phyloP scores from a whole-genome alignment of 1,139 yeast species.

The Blastobotrys apis region DNA sequence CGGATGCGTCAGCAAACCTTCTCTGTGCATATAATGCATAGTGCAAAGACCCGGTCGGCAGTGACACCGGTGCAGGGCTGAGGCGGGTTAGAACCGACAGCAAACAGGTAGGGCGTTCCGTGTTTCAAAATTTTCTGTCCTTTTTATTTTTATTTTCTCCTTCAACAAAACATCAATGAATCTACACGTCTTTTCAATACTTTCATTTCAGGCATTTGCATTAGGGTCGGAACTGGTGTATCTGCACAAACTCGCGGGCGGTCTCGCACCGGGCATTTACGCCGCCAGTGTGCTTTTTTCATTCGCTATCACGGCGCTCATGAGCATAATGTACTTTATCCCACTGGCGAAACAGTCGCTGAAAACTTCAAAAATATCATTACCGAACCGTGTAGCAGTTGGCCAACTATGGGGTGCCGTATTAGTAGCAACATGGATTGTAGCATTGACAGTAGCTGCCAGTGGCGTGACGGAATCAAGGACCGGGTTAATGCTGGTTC shows the following conservation, averaged over 20 bases:
- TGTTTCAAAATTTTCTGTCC: too few species aligned
- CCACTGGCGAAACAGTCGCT: background rate
- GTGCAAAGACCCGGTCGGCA: background rate
- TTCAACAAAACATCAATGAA: too few species aligned
- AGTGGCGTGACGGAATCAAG: too few species aligned
- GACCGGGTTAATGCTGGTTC: too few species aligned
- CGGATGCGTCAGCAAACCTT: too few species aligned
- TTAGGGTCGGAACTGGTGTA: background rate
- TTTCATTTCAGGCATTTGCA: background rate
- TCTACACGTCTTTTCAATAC: background rate
- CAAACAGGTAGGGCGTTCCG: too few species aligned
- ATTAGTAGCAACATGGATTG: background rate
- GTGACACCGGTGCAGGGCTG: background rate
- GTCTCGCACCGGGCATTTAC: background rate
- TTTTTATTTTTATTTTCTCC: too few species aligned
- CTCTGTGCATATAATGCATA: too few species aligned
- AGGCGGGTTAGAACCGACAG: background rate
- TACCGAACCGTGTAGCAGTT: background rate
- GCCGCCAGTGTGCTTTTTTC: background rate
- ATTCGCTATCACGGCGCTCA: background rate
- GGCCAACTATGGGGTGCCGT: background rate
- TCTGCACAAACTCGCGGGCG: background rate
- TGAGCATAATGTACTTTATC: background rate
- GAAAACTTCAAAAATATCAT: background rate
- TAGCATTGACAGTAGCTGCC: too few species aligned